Percentiles rank a stretch among this genome's conserved stretches.
phyloP scores from a whole-genome alignment of 371 early-diverging fungal species.

The Haplosporangium sp. region DNA sequence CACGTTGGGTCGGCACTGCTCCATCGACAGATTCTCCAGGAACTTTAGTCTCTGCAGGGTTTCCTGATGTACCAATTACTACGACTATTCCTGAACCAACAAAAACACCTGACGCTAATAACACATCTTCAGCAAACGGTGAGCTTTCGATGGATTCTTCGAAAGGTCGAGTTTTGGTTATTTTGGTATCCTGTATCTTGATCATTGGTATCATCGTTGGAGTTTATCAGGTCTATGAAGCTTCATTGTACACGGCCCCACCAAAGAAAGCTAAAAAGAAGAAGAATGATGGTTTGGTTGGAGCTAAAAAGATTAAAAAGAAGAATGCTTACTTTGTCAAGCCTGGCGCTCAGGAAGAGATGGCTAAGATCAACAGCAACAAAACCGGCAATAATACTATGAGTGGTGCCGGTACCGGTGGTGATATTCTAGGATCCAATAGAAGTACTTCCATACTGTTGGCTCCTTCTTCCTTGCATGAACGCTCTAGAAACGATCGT shows the following conservation, averaged over 20 bases:
- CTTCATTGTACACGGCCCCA: conserved; percentile 32
- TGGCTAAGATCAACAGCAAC: too few species aligned
- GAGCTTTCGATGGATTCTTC: conserved; percentile 14
- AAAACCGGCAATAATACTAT: too few species aligned
- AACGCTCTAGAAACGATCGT: background rate
- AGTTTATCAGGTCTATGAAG: conserved; percentile 31
- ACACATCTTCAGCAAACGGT: background rate
- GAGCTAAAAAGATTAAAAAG: conserved; percentile 33
- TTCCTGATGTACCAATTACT: background rate
- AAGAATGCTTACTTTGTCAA: conserved; percentile 22
- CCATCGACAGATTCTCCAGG: conserved; percentile 12
- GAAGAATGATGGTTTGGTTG: background rate
- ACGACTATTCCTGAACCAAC: too few species aligned
- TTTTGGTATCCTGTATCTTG: conserved; percentile 14
- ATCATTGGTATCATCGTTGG: conserved; percentile 27
- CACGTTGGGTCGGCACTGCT: conserved; percentile 30
- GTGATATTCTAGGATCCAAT: background rate
- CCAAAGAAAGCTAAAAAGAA: conserved; percentile 23
- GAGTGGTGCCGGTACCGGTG: background rate
- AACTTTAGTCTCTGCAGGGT: background rate
- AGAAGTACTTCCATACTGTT: background rate
- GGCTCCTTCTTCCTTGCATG: background rate
- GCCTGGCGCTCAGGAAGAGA: background rate
- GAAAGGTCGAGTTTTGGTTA: conserved; percentile 27
- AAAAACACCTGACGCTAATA: too few species aligned